Evolutionary conservation across 257 asterid species (phyloP), one percentile per base, ranked within the genome.

Genomic region (Solanum peruvianum): DNA sequence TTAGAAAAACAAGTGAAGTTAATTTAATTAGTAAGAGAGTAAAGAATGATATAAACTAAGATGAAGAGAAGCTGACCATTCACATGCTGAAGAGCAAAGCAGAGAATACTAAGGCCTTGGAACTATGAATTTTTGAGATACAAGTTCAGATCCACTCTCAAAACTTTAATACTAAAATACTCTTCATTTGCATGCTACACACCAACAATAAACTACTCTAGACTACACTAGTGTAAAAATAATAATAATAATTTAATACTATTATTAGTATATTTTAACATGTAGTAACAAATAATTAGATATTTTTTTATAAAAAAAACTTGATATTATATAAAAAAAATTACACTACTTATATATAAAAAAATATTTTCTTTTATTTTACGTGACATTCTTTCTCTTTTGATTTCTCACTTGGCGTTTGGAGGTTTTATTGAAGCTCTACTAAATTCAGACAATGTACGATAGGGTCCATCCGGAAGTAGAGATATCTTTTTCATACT

Each of bases 141-240:
- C 85, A 90, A 90, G 87, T 84, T 90, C 87, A 92, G 96, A 95
- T 93, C 96, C 92, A 91, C 91, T 80, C 86, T 87, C 25, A 83
- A 41, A 88, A 71, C 13, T 85, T 52, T 80, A 69, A 44, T 83
- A 86, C 33, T 85, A 72, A 27, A 47, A 67, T 69, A 29, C 7
- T 81, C 39, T 87, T 84, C 87, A 90, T 85, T 88, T 89, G 90
- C 93, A 93, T 93, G 92, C 93, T 91, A 62, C 80, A 58, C 27
- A 83, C 58, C 75, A 18, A 78, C 42, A 18, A 6, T 1, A 41
- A 41, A 41, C 11, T 56, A 56, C 11, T 52, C 18, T 45, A 27
- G 14, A 25, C 84, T 42, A 23, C 41, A 75, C 39, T 15, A 62
- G 31, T 62, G 14, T n/a, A 62, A n/a, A 62, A 62, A 23, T 62